These are phyloP conservation scores for Mycena sanguinolenta DNA, from an alignment of 768 basidiomycete genomes.

Conservation along the genomic window DNA sequence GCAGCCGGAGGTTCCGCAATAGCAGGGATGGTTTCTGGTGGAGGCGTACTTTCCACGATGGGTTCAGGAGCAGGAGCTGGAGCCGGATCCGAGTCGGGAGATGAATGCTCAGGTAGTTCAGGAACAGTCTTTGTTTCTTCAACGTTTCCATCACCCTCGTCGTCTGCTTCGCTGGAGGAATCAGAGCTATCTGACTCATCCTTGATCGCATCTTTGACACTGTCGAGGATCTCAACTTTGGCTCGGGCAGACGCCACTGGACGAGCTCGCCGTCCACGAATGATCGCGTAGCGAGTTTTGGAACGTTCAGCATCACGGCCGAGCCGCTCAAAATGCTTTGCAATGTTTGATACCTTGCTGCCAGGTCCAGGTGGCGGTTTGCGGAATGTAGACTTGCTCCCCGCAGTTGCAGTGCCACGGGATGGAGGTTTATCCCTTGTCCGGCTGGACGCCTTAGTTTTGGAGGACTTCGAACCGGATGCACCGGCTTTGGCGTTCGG, in stretches of 20 bases:
- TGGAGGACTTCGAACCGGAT: constrained; percentile 47
- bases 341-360: constrained; percentile 87
- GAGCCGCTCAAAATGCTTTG: constrained; percentile 92
- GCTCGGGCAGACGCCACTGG: constrained; percentile 92
- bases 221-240: constrained; percentile 89
- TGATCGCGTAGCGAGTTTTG: constrained; percentile 86
- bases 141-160: constrained; percentile 65
- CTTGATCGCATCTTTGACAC: constrained; percentile 90
- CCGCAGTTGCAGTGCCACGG: constrained; percentile 59
- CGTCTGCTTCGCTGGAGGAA: constrained; percentile 69
- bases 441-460: constrained; percentile 53
- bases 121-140: constrained; percentile 50
- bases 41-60: constrained; percentile 43
- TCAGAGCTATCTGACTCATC: constrained; percentile 85
- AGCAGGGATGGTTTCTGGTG: constrained; percentile 23
- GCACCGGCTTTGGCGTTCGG: constrained; percentile 50
- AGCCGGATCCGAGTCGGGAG: constrained; percentile 45
- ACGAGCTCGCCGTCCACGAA: constrained; percentile 87
- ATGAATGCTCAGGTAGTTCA: constrained; percentile 43
- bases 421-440: constrained; percentile 57
- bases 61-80: constrained; percentile 42
- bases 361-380: constrained; percentile 63
- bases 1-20: constrained; percentile 33
- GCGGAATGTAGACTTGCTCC: constrained; percentile 67
- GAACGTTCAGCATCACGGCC: constrained; percentile 80